Base-by-base conservation (phyloP, 495 filamentous ascomycete species). In the Aspergillus biplanus region DNA sequence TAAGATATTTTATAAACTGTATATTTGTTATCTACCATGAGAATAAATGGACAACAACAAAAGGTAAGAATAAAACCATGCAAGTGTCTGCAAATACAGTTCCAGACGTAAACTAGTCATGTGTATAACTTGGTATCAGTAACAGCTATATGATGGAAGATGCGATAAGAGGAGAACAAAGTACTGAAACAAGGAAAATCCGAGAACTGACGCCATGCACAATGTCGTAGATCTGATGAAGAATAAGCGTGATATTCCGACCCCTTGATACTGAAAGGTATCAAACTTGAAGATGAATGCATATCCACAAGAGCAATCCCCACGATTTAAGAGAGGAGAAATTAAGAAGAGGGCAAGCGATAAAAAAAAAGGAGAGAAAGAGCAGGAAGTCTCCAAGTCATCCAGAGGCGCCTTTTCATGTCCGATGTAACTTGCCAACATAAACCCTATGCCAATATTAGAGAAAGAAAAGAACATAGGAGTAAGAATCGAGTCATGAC, bases 61-160 rank as follows among this genome's bases (percentile, higher is more conserved):
- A 27, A 53, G 37, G 50, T 55, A 33, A 48, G 16, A 47, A 47
- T 9, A 49, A 56, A 63, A 57, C 15, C 63, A 59, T 66, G 65
- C 62, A 58, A 65, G 71, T 69, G 66, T 71, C 66, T 67, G 72
- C 65, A 75, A 72, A 71, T 74, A 74, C 67, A 74, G 66, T 63
- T 66, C 66, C 59, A 77, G 70, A 71, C 72, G 65, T 56, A 67
- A 73, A 64, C 4, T 39, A 44, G 62, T 74, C 74, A 65, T 72
- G 74, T 71, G 73, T 69, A 63, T 77, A 75, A 72, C 69, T 69
- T 78, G 75, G 74, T 78, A 76, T 78, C 73, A 69, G 67, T 65
- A 64, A 65, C 57, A 56, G 63, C 39, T 55, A 18, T 59, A 56
- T 59, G 59, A 62, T 60, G 63, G 16, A 56, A 44, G 54, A 60